Percentiles rank a stretch among this genome's conserved stretches.
Conservation (phyloP, 805 yeast genomes). For the Yamadazyma endophytica region DNA sequence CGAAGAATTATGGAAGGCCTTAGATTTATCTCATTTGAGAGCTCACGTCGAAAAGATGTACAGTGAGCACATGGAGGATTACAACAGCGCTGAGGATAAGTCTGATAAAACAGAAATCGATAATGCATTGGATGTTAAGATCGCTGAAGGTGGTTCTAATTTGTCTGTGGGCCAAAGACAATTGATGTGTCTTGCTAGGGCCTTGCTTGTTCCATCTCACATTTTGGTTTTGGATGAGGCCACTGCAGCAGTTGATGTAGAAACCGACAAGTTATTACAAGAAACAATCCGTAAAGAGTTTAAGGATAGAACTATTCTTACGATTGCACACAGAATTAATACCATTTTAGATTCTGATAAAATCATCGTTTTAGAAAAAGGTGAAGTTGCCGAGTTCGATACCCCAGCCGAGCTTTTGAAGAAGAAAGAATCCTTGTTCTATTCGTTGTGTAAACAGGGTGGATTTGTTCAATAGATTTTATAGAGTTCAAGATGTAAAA, state of each 20-base stretch:
- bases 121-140: slow-evolving; percentile 28
- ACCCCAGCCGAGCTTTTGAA: slow-evolving; percentile 64
- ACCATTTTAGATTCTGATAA: slow-evolving; percentile 79
- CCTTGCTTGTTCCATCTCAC: slow-evolving; percentile 55
- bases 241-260: slow-evolving; percentile 86
- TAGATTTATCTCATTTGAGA: slow-evolving; percentile 40
- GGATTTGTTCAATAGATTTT: slow-evolving; percentile 47
- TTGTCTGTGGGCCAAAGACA: slow-evolving; percentile 52
- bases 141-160: slow-evolving; percentile 44
- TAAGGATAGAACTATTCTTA: slow-evolving; percentile 70
- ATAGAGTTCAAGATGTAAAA: slow-evolving; percentile 20
- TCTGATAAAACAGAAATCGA: slow-evolving; percentile 15
- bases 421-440: slow-evolving; percentile 66
- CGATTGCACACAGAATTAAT: slow-evolving; percentile 82
- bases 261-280: slow-evolving; percentile 74
- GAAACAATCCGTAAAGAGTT: slow-evolving; percentile 74
- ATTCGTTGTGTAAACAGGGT: slow-evolving; percentile 76
- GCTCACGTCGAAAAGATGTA: slow-evolving; percentile 37
- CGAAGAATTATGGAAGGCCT: slow-evolving; percentile 38
- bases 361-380: slow-evolving; percentile 72
- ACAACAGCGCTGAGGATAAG: slow-evolving; percentile 13
- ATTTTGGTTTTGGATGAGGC: slow-evolving; percentile 79
- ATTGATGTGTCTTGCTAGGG: slow-evolving; percentile 76
- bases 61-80: slow-evolving; percentile 25
- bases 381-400: slow-evolving; percentile 73